Conservation (phyloP, 148 eudicot species). For the Rhododendron henanense region DNA sequence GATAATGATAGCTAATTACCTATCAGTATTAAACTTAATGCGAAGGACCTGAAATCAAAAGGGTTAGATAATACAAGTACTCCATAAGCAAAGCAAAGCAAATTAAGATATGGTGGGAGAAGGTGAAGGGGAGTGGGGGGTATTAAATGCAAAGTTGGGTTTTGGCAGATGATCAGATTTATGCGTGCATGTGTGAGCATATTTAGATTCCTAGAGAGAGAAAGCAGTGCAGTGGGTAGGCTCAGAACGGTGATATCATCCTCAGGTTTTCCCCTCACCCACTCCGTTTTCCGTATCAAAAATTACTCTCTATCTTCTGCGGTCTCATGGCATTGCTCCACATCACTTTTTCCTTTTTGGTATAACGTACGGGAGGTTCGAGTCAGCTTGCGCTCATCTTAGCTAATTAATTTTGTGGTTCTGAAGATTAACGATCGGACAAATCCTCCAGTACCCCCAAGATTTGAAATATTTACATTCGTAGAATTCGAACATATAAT, state of each 20-base stretch:
- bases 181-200: slow-evolving; percentile 48
- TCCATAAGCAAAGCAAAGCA: not conserved
- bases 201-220: not conserved
- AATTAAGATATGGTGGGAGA: not conserved
- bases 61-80: no score
- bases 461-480: no score
- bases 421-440: no score
- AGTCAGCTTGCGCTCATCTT: not conserved
- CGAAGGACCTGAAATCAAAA: no score
- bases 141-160: not conserved
- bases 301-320: no score
- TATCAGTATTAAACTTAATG: no score
- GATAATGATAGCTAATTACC: no score
- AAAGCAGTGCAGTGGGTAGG: not conserved
- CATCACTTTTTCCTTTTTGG: not conserved
- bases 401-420: no score
- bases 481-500: no score
- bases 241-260: slow-evolving; percentile 7
- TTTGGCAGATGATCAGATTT: slow-evolving; percentile 13
- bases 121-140: not conserved
- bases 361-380: not conserved
- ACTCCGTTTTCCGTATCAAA: no score
- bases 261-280: not conserved
- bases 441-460: no score
- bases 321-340: no score